These are phyloP conservation scores for Coriolopsis trogii DNA, from an alignment of 1,284 basidiomycete species.

Conservation along the genomic window DNA sequence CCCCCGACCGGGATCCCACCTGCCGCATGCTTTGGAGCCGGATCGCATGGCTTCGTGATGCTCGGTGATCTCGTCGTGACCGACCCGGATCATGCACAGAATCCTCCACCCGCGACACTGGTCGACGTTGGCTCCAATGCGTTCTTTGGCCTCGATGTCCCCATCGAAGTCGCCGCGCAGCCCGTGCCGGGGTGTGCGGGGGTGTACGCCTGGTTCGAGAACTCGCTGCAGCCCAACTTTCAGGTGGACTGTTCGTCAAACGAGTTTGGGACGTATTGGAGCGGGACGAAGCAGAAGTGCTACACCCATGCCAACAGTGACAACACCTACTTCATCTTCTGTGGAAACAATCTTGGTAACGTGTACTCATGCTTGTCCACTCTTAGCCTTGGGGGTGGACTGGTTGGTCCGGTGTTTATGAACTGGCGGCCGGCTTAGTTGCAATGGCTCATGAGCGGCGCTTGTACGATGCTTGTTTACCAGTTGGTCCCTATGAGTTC, in stretches of 20 bases:
- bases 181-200: not conserved
- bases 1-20: not conserved
- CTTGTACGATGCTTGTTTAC: too few species aligned
- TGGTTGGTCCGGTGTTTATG: conserved; percentile 1
- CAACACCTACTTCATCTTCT: not conserved
- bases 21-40: conserved; percentile 11
- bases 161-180: not conserved
- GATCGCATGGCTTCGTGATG: conserved; percentile 8
- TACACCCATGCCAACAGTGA: not conserved
- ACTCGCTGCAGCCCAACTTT: not conserved
- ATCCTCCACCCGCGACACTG: conserved; percentile 2
- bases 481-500: too few species aligned
- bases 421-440: conserved; percentile 4
- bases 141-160: conserved; percentile 8
- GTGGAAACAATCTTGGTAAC: conserved; percentile 1
- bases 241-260: conserved; percentile 7
- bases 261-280: conserved; percentile 10
- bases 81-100: conserved; percentile 1
- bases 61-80: conserved; percentile 3
- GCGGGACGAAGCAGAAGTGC: conserved; percentile 7
- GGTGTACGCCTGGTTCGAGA: not conserved
- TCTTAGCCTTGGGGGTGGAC: not conserved
- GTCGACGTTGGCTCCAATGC: conserved; percentile 8
- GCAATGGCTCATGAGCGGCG: too few species aligned
- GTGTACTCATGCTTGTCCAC: conserved; percentile 9